Percentiles rank a stretch among this genome's conserved stretches.
phyloP scores from a whole-genome alignment of 208 protist genomes.

The Acanthamoeba castellanii region DNA sequence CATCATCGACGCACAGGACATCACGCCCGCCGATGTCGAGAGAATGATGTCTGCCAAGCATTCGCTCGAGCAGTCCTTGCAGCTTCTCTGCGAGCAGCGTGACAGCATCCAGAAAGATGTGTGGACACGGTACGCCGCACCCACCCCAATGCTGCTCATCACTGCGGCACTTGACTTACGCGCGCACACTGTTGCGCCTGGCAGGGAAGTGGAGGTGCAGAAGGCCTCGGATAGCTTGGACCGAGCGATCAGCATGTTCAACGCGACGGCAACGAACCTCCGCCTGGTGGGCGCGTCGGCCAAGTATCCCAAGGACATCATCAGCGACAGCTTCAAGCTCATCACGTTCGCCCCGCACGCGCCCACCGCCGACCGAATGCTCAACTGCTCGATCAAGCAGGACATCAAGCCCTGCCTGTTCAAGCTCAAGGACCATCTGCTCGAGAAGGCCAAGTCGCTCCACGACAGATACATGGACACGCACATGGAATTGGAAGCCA shows the following conservation, averaged over 20 bases:
- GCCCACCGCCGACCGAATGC: background rate
- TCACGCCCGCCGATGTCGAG: constrained; percentile 12
- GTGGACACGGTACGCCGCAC: background rate
- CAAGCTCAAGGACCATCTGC: constrained; percentile 5
- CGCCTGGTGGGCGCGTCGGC: background rate
- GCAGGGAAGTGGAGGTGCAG: background rate
- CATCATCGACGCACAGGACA: constrained; percentile 47
- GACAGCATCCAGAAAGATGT: constrained; percentile 9
- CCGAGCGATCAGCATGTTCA: constrained; percentile 27
- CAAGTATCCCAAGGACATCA: constrained; percentile 16
- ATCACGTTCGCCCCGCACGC: constrained; percentile 19
- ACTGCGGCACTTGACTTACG: background rate
- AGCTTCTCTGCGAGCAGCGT: background rate
- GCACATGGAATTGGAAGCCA: background rate
- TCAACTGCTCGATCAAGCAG: constrained; percentile 44
- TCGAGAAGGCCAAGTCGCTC: background rate
- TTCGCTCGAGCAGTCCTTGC: background rate
- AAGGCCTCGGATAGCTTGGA: constrained; percentile 13
- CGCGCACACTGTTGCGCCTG: background rate
- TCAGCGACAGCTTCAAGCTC: background rate
- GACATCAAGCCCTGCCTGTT: constrained; percentile 16
- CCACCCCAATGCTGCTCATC: background rate
- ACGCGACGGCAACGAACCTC: background rate
- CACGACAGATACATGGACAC: background rate
- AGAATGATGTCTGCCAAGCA: background rate